Evolutionary conservation across 2,329 filamentous ascomycete genomes (phyloP).

Genomic region (Fusarium devonianum): DNA sequence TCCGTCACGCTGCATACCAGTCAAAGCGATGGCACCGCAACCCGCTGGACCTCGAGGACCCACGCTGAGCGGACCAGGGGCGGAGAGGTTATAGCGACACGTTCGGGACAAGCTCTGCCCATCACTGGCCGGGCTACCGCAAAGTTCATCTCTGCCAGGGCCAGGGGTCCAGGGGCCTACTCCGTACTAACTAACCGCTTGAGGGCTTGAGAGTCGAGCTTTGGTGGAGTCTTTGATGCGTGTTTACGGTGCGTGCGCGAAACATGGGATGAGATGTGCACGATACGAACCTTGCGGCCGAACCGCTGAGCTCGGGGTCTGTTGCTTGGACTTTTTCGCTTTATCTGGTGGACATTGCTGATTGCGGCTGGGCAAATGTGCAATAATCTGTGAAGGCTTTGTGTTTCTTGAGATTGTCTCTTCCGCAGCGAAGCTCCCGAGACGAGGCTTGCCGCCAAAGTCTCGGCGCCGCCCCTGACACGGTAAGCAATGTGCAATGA

Average conservation of each 20-base stretch:
- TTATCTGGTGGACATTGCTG: too few relatives aligned
- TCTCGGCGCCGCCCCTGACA: conserved; percentile 24
- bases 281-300: conserved; percentile 8
- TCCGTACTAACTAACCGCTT: conserved; percentile 35
- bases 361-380: too few relatives aligned
- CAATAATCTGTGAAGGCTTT: too few relatives aligned
- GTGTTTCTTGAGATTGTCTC: background rate
- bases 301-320: background rate
- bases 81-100: too few relatives aligned
- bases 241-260: too few relatives aligned
- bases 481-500: conserved; percentile 16
- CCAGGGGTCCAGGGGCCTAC: conserved; percentile 29
- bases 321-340: too few relatives aligned
- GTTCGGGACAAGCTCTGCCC: conserved; percentile 26
- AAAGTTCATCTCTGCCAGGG: conserved; percentile 28
- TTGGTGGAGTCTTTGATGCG: conserved; percentile 1
- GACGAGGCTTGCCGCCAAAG: conserved; percentile 14
- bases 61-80: too few relatives aligned
- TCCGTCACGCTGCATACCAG: conserved; percentile 16
- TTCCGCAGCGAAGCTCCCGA: background rate
- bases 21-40: conserved; percentile 1
- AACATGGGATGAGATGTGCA: conserved; percentile 13
- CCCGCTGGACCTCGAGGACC: conserved; percentile 1
- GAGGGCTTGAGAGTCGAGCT: background rate
- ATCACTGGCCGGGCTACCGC: conserved; percentile 18